These are phyloP conservation scores for Bruguiera sexangula DNA, from an alignment of 345 rosid species.

Conservation along the genomic window DNA sequence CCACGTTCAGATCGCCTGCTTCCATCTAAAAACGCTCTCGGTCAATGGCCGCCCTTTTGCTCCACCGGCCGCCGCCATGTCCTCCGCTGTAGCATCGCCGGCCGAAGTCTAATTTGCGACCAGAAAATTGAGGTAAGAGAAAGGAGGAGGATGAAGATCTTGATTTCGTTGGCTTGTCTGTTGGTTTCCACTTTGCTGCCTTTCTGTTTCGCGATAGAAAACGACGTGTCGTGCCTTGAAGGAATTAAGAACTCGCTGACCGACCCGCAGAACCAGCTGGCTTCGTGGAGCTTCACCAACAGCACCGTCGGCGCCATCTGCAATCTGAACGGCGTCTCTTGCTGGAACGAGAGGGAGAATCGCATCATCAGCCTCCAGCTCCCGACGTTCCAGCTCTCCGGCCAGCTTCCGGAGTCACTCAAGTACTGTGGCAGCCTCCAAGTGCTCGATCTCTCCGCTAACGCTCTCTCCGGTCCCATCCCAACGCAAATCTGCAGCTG, in stretches of 20 bases:
- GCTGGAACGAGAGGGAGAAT: conserved; percentile 83
- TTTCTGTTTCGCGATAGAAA: conserved; percentile 40
- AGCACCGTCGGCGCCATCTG: conserved; percentile 52
- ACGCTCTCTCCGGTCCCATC: conserved; percentile 58
- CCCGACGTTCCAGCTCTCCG: conserved; percentile 53
- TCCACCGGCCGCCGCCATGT: background rate
- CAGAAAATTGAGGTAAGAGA: background rate
- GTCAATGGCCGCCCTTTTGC: conserved; percentile 41
- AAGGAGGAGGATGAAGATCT: conserved; percentile 27
- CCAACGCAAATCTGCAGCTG: conserved; percentile 62
- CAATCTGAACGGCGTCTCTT: conserved; percentile 68
- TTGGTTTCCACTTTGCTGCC: background rate
- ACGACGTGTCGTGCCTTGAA: conserved; percentile 65
- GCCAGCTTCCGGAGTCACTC: conserved; percentile 57
- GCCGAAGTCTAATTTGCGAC: background rate
- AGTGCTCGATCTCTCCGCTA: conserved; percentile 65
- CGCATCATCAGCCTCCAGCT: conserved; percentile 57
- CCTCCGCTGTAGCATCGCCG: background rate
- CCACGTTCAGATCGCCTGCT: too few relatives aligned
- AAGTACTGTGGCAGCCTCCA: conserved; percentile 60
- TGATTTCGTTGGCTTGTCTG: conserved; percentile 14
- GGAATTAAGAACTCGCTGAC: conserved; percentile 44
- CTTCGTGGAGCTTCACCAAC: conserved; percentile 61
- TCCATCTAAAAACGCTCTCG: background rate
- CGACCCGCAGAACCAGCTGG: conserved; percentile 50